A percentile compares a stretch with the other conserved stretches of the same genome.
Evolutionary conservation across 306 rosid species (phyloP).

Genomic region (Cyamopsis tetragonoloba): DNA sequence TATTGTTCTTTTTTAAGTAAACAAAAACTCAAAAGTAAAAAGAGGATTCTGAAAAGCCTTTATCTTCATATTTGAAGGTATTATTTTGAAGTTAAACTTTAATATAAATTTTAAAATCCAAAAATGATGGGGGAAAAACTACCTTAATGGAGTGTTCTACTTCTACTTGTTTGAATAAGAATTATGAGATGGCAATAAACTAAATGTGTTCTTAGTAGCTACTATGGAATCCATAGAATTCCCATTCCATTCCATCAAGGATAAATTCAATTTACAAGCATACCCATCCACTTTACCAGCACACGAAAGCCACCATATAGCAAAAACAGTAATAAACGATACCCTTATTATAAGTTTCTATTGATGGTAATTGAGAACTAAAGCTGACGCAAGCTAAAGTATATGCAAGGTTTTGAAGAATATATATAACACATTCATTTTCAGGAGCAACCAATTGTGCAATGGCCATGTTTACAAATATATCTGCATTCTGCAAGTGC

Average conservation of each 20-base stretch:
- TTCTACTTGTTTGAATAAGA: background rate
- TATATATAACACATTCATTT: conserved; percentile 4
- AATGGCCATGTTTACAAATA: conserved; percentile 18
- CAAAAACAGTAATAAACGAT: background rate
- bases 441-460: conserved; percentile 13
- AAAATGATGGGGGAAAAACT: too few relatives aligned
- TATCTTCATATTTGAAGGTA: too few relatives aligned
- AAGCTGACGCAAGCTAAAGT: background rate
- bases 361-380: background rate
- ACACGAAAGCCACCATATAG: too few relatives aligned
- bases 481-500: too few relatives aligned
- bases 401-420: background rate
- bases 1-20: too few relatives aligned
- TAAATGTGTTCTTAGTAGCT: background rate
- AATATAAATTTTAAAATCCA: too few relatives aligned
- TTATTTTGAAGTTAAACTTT: too few relatives aligned
- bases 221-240: conserved; percentile 6
- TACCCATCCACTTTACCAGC: too few relatives aligned
- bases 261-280: background rate
- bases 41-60: too few relatives aligned
- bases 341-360: background rate
- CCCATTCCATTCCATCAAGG: background rate
- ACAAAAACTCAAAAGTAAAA: too few relatives aligned
- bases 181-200: background rate
- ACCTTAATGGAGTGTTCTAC: too few relatives aligned